Conservation (phyloP, 495 filamentous ascomycete genomes). For the Usnea hakonensis region DNA sequence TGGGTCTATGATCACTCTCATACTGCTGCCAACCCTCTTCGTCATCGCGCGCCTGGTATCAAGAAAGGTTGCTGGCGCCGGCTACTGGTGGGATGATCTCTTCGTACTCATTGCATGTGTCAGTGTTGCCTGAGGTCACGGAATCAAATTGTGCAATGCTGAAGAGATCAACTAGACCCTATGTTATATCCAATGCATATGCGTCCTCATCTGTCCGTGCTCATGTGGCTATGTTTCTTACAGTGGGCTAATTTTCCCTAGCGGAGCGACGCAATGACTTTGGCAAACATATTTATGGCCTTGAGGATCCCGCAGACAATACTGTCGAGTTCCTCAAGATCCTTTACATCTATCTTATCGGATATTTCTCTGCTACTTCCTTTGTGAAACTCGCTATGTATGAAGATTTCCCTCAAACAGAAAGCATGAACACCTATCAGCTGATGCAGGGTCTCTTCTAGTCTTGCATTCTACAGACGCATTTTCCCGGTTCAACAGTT, state of each 20-base stretch:
- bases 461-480: conserved; percentile 21
- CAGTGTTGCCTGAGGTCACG: background rate
- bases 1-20: conserved; percentile 13
- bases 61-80: conserved; percentile 14
- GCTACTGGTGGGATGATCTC: conserved; percentile 23
- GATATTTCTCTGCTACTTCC: conserved; percentile 3
- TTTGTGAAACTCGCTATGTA: conserved; percentile 6
- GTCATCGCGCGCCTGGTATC: conserved; percentile 16
- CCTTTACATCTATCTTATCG: conserved; percentile 12
- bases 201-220: conserved; percentile 10
- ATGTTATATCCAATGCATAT: conserved; percentile 14
- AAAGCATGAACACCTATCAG: background rate
- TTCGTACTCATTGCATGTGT: conserved; percentile 17
- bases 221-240: no score
- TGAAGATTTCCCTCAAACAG: background rate
- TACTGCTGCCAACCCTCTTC: conserved; percentile 20
- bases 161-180: background rate
- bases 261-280: conserved; percentile 15
- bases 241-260: background rate
- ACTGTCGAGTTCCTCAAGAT: conserved; percentile 5
- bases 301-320: conserved; percentile 1
- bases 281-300: conserved; percentile 17
- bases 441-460: background rate
- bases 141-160: background rate
- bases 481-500: conserved; percentile 19